Conservation (phyloP, 2,329 filamentous ascomycete species). For the Clathrospora elynae region DNA sequence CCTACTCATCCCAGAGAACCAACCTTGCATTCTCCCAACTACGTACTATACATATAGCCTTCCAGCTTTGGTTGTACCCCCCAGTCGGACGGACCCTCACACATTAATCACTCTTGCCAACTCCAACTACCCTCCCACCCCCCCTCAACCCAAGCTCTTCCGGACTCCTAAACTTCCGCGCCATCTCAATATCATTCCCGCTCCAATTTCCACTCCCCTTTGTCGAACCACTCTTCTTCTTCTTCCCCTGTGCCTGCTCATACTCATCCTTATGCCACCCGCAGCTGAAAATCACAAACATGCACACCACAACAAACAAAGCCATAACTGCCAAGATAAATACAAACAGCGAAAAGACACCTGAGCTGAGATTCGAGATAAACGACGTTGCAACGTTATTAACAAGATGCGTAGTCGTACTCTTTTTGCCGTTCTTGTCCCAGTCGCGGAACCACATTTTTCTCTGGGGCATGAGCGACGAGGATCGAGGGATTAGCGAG, state of each 20-base stretch:
- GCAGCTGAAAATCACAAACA: slow-evolving; percentile 35
- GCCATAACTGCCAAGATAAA: slow-evolving; percentile 31
- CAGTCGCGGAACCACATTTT: slow-evolving; percentile 39
- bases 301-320: slow-evolving; percentile 32
- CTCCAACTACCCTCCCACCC: slow-evolving; percentile 35
- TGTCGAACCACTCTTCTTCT: slow-evolving; percentile 16
- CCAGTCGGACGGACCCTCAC: no score
- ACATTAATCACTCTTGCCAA: slow-evolving; percentile 43
- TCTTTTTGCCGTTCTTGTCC: slow-evolving; percentile 38
- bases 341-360: slow-evolving; percentile 32
- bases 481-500: slow-evolving; percentile 17
- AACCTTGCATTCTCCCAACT: no score
- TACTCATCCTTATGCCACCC: slow-evolving; percentile 37
- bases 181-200: slow-evolving; percentile 30
- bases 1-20: no score
- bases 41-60: no score
- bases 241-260: slow-evolving; percentile 32
- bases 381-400: slow-evolving; percentile 15
- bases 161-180: slow-evolving; percentile 31
- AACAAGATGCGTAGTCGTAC: slow-evolving; percentile 30
- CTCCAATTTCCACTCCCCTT: slow-evolving; percentile 12
- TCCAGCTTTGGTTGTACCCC: no score
- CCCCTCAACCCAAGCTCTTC: slow-evolving; percentile 36
- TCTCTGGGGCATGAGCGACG: background rate
- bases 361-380: slow-evolving; percentile 26